Evolutionary conservation across 495 filamentous ascomycete genomes (phyloP), one percentile per base, ranked within the genome.

Genomic region (Neurospora sp.): DNA sequence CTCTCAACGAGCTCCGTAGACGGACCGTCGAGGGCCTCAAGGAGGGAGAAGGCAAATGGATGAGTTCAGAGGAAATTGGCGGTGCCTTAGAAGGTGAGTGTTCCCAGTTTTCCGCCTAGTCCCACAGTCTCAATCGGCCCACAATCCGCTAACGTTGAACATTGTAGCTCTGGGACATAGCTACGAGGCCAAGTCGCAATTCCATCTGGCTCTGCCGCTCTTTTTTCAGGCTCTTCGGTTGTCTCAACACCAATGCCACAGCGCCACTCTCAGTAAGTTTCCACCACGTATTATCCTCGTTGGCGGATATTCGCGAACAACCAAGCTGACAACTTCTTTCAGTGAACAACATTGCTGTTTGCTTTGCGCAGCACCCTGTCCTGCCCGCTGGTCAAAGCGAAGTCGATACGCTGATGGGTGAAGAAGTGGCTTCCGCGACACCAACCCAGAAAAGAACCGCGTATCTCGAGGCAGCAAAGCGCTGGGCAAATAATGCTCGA

Each of bases 161-260:
- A 14, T 40, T 39, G 71, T 75, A 90, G 91, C 91, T 5, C 85
- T 98, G 35, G 95, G 87, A 22, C 83, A 88, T 38, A 88, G 88
- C 74, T 98, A 97, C 81, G 87, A 89, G 73, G 82, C 83, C 61
- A 89, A 88, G 76, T 84, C 90, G 69, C 87, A 90, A 73, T 87
- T 91, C 74, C 92, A 93, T 72, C 89, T 97, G 9, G 92, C 96
- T 18, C 86, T 93, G 38, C 94, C 95, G n/a, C 84, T 98, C 42
- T 97, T 92, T 79, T 86, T 98, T 74, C 94, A 94, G 74, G 92
- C 94, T 3, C 83, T 97, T 48, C 83, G 89, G 39, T 78, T 95
- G 35, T 96, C 93, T 77, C 89, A 92, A 4, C 78, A 83, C n/a
- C 85, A 81, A 44, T 88, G 87, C 69, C 87, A 88, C 74, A 88